Conservation (phyloP, 352 stramenopile genomes). For the Globisporangium abappressorium region DNA sequence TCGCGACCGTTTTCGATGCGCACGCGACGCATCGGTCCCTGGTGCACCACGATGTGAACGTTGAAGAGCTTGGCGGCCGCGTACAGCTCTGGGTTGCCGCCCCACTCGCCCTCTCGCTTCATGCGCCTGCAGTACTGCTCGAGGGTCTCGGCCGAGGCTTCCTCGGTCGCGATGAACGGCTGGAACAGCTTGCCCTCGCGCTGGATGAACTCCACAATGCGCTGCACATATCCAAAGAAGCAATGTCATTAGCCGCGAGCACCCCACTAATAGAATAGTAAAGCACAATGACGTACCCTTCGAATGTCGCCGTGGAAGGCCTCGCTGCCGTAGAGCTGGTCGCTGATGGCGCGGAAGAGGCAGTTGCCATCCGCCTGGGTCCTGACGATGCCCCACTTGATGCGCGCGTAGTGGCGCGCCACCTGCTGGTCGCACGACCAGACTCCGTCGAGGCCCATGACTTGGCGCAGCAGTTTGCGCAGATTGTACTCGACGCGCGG, state of each 20-base stretch:
- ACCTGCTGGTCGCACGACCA: conserved; percentile 44
- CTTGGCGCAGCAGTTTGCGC: conserved; percentile 19
- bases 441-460: conserved; percentile 19
- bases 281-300: conserved; percentile 7
- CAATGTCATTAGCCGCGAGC: neutral
- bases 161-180: conserved; percentile 33
- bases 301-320: conserved; percentile 41
- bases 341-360: conserved; percentile 55
- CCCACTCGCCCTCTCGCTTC: conserved; percentile 47
- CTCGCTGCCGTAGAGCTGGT: conserved; percentile 53
- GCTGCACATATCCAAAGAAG: conserved; percentile 2
- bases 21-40: conserved; percentile 33
- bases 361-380: conserved; percentile 49
- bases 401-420: conserved; percentile 30
- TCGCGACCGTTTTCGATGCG: conserved; percentile 38
- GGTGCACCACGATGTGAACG: conserved; percentile 60
- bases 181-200: conserved; percentile 34
- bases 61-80: conserved; percentile 54
- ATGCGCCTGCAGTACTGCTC: conserved; percentile 48
- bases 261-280: neutral
- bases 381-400: conserved; percentile 28
- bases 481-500: conserved; percentile 21
- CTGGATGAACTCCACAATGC: conserved; percentile 45
- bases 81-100: conserved; percentile 61
- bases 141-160: conserved; percentile 11